These are phyloP conservation scores for Rhodotorula sp. DNA, from an alignment of 1,284 basidiomycete species.

Conservation along the genomic window DNA sequence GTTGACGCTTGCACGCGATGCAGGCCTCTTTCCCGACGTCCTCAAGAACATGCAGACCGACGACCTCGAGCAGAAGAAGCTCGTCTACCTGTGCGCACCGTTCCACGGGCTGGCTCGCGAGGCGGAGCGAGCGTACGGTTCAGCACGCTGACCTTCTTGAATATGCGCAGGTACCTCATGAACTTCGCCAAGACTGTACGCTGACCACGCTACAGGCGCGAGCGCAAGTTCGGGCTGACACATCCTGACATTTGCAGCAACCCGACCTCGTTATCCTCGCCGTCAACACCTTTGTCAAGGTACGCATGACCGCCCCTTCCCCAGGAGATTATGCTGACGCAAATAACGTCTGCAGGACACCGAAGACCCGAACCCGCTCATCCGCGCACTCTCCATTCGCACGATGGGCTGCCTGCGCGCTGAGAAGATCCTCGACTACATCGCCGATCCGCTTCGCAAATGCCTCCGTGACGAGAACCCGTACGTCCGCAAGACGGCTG, in stretches of 20 bases:
- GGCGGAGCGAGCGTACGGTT: background rate
- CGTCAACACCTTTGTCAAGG: slow-evolving; percentile 94
- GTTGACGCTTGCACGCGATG: slow-evolving; percentile 53
- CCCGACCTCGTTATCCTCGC: slow-evolving; percentile 96
- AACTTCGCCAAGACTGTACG: slow-evolving; percentile 25
- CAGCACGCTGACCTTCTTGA: background rate
- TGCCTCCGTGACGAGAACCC: slow-evolving; percentile 93
- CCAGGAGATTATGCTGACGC: background rate
- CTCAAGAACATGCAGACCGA: slow-evolving; percentile 84
- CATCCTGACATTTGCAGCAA: slow-evolving; percentile 55
- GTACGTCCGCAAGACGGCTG: slow-evolving; percentile 96
- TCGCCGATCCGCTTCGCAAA: slow-evolving; percentile 89
- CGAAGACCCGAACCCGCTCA: slow-evolving; percentile 93
- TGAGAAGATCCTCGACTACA: slow-evolving; percentile 98
- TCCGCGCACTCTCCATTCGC: slow-evolving; percentile 91
- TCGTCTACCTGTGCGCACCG: slow-evolving; percentile 98
- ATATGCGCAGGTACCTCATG: slow-evolving; percentile 14
- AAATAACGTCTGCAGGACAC: slow-evolving; percentile 66
- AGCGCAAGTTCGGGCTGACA: background rate
- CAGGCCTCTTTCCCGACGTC: slow-evolving; percentile 94
- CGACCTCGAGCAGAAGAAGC: slow-evolving; percentile 89
- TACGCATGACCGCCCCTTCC: slow-evolving; percentile 36
- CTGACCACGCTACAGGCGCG: accelerated
- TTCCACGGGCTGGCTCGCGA: slow-evolving; percentile 61
- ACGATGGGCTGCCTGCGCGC: slow-evolving; percentile 97